Evolutionary conservation across 768 basidiomycete genomes (phyloP).

Genomic region (Leccinum aurantiacum): DNA sequence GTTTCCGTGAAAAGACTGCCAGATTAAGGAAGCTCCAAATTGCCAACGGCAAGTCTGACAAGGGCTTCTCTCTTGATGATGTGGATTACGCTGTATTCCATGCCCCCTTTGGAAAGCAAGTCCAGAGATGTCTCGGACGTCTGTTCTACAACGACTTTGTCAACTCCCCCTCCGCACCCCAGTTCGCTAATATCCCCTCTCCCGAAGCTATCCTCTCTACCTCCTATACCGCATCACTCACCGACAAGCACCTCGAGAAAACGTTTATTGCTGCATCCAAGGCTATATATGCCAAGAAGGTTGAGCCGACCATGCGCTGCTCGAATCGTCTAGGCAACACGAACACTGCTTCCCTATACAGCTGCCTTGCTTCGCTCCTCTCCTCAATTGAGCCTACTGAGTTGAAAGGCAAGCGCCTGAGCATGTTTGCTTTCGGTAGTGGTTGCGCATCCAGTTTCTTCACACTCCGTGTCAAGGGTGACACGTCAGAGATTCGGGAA

Average conservation of each 20-base stretch:
- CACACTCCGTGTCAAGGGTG: slow-evolving; percentile 82
- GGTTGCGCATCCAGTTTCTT: slow-evolving; percentile 97
- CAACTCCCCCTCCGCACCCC: slow-evolving; percentile 63
- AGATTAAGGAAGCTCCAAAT: slow-evolving; percentile 53
- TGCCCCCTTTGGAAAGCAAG: slow-evolving; percentile 98
- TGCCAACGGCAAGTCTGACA: slow-evolving; percentile 33
- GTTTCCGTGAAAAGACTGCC: slow-evolving; percentile 80
- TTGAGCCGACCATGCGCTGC: slow-evolving; percentile 81
- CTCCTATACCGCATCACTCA: slow-evolving; percentile 70
- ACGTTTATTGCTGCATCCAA: slow-evolving; percentile 84
- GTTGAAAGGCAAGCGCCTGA: slow-evolving; percentile 80
- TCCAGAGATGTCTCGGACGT: slow-evolving; percentile 95
- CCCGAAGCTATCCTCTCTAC: slow-evolving; percentile 68
- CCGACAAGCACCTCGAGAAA: slow-evolving; percentile 97
- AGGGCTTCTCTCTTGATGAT: slow-evolving; percentile 68
- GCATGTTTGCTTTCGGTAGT: slow-evolving; percentile 94
- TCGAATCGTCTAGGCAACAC: slow-evolving; percentile 95
- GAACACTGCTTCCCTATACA: slow-evolving; percentile 97
- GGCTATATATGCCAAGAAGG: slow-evolving; percentile 67
- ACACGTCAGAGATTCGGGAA: slow-evolving; percentile 75
- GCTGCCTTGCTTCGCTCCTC: slow-evolving; percentile 86
- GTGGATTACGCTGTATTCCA: slow-evolving; percentile 97
- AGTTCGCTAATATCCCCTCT: slow-evolving; percentile 68
- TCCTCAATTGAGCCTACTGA: slow-evolving; percentile 67
- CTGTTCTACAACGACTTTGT: slow-evolving; percentile 93